Evolutionary conservation across 192 early-diverging fungal genomes (phyloP).

Genomic region (Phycomyces blakesleeanus): DNA sequence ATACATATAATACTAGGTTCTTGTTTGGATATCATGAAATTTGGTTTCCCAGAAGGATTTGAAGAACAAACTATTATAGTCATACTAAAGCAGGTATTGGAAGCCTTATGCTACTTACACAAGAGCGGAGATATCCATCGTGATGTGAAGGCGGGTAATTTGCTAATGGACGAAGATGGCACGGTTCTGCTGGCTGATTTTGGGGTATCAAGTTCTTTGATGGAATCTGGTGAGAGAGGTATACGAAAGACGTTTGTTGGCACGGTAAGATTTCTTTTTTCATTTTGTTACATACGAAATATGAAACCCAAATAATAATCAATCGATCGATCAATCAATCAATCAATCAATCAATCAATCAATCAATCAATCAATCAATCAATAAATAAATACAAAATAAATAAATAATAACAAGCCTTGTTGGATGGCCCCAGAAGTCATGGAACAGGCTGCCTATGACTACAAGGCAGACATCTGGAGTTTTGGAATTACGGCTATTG

Average conservation of each 20-base stretch:
- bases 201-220: conserved; percentile 64
- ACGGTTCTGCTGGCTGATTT: conserved; percentile 62
- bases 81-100: conserved; percentile 75
- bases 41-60: conserved; percentile 72
- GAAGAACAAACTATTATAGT: conserved; percentile 76
- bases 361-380: too few species aligned
- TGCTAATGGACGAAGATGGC: conserved; percentile 65
- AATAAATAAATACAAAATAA: neutral
- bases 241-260: conserved; percentile 69
- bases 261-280: conserved; percentile 53
- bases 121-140: conserved; percentile 66
- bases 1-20: conserved; percentile 54
- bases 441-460: conserved; percentile 87
- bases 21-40: conserved; percentile 86
- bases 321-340: too few species aligned
- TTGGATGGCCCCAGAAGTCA: conserved; percentile 78
- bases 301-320: too few species aligned
- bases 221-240: conserved; percentile 55
- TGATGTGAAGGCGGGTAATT: conserved; percentile 71
- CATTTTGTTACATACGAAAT: too few species aligned
- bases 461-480: conserved; percentile 91
- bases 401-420: conserved; percentile 38
- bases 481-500: conserved; percentile 86
- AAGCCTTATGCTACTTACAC: conserved; percentile 65
- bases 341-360: too few species aligned